Evolutionary conservation across 2,329 filamentous ascomycete genomes (phyloP).

Genomic region (Macrophomina phaseolina): DNA sequence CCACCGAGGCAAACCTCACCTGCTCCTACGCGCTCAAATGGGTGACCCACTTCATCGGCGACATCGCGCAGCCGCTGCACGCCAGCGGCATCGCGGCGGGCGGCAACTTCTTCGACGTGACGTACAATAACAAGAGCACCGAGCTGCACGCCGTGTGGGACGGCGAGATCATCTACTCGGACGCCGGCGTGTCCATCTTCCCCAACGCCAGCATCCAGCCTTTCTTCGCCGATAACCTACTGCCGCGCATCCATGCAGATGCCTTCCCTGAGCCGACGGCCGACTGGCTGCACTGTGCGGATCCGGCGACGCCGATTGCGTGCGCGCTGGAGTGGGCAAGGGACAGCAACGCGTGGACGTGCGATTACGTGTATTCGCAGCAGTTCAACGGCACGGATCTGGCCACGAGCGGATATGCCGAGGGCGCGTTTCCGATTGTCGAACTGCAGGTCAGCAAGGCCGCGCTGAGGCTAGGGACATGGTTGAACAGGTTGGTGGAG

Average conservation of each 20-base stretch:
- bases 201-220: constrained; percentile 42
- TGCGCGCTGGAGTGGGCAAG: constrained; percentile 47
- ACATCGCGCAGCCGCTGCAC: constrained; percentile 51
- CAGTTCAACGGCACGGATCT: constrained; percentile 42
- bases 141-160: constrained; percentile 51
- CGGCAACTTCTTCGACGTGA: constrained; percentile 47
- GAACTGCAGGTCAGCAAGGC: constrained; percentile 51
- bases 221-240: constrained; percentile 41
- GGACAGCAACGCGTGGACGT: constrained; percentile 48
- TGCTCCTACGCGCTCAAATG: constrained; percentile 51
- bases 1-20: constrained; percentile 37
- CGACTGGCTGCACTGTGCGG: constrained; percentile 45
- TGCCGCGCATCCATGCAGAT: constrained; percentile 43
- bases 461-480: constrained; percentile 45
- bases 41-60: constrained; percentile 49
- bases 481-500: constrained; percentile 46
- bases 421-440: constrained; percentile 46
- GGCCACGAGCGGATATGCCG: constrained; percentile 44
- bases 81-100: constrained; percentile 45
- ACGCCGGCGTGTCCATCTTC: constrained; percentile 42
- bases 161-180: constrained; percentile 45
- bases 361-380: constrained; percentile 46
- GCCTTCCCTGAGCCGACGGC: constrained; percentile 43
- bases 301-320: constrained; percentile 39
- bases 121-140: constrained; percentile 40